Percentiles rank a stretch among this genome's conserved stretches.
Evolutionary conservation across 306 rosid species (phyloP).

Genomic region (Astragalus membranaceus): DNA sequence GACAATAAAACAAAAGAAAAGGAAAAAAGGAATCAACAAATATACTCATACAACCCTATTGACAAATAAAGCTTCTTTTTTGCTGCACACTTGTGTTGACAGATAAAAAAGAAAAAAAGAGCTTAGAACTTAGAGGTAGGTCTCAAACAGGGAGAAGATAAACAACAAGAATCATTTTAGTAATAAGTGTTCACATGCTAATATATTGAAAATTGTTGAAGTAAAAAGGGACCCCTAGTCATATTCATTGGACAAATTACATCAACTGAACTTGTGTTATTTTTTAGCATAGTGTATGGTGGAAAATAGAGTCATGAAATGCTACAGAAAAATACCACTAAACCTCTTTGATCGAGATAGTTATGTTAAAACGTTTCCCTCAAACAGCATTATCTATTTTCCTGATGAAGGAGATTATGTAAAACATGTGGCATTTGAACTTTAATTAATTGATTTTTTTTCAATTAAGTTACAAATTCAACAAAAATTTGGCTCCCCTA

Average conservation of each 20-base stretch:
- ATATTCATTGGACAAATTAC: not conserved
- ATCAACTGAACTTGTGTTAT: not conserved
- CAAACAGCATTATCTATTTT: constrained; percentile 7
- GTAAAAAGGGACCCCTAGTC: not conserved
- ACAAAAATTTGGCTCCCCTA: constrained; percentile 11
- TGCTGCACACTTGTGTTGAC: constrained; percentile 26
- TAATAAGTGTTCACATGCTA: not conserved
- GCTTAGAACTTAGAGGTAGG: not conserved
- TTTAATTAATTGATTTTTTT: not conserved
- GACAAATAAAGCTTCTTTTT: constrained; percentile 35
- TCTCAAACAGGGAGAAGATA: not conserved
- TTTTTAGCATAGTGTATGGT: not conserved
- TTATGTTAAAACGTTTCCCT: not conserved
- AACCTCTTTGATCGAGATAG: constrained; percentile 6
- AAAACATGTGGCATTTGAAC: not conserved
- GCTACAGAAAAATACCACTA: constrained; percentile 8
- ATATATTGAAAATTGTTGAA: no score
- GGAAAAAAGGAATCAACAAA: constrained; percentile 31
- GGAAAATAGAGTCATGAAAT: not conserved
- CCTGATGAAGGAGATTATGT: constrained; percentile 14
- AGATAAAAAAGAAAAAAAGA: not conserved
- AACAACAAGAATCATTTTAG: not conserved
- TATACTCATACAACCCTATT: constrained; percentile 24
- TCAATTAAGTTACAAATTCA: not conserved
- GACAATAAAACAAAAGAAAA: constrained; percentile 45